phyloP scores from a whole-genome alignment of 1,139 yeast genomes.

The Lodderomyces metapsilosis region DNA sequence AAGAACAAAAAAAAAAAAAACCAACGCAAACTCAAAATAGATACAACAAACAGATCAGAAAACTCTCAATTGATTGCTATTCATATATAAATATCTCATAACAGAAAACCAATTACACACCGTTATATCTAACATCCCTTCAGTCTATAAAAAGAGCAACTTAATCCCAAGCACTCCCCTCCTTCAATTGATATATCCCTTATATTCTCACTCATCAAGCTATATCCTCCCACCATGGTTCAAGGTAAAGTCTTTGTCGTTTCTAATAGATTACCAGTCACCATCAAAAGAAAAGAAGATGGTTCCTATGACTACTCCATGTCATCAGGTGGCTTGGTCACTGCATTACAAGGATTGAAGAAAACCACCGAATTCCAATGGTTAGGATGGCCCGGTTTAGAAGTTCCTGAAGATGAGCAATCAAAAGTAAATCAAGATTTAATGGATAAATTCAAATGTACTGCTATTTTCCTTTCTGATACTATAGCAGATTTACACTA shows the following conservation, averaged over 20 bases:
- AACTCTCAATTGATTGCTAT: too few species aligned
- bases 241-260: conserved; percentile 83
- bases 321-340: conserved; percentile 97
- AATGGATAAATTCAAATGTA: conserved; percentile 76
- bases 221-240: conserved; percentile 26
- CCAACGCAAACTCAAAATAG: too few species aligned
- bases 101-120: too few species aligned
- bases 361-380: conserved; percentile 87
- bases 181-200: too few species aligned
- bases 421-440: conserved; percentile 67
- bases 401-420: conserved; percentile 77
- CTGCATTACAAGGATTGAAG: conserved; percentile 90
- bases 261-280: conserved; percentile 92
- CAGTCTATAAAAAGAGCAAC: too few species aligned
- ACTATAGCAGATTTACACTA: conserved; percentile 93
- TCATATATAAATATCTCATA: too few species aligned
- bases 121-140: too few species aligned
- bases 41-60: too few species aligned
- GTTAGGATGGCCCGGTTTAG: conserved; percentile 98
- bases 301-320: conserved; percentile 71
- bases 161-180: too few species aligned
- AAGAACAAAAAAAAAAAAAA: too few species aligned
- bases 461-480: conserved; percentile 85
- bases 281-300: conserved; percentile 63
- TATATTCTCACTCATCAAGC: too few species aligned